phyloP scores from a whole-genome alignment of 495 filamentous ascomycete genomes.

The Penicillium simplicissimum region DNA sequence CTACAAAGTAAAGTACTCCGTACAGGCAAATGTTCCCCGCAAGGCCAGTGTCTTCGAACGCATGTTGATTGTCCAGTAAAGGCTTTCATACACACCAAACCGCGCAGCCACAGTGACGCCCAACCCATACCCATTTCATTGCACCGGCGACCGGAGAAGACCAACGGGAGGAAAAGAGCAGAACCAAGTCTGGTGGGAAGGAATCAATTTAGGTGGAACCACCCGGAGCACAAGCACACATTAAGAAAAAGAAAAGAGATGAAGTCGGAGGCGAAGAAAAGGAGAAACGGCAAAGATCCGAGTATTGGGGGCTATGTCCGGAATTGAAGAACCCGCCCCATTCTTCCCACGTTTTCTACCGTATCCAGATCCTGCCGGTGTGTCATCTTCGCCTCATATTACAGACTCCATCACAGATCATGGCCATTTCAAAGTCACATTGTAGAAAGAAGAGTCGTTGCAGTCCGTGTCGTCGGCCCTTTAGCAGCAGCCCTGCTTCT shows the following conservation, averaged over 20 bases:
- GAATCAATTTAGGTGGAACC: slow-evolving; percentile 39
- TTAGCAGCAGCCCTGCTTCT: slow-evolving; percentile 89
- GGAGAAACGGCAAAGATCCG: slow-evolving; percentile 30
- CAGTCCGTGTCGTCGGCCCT: slow-evolving; percentile 34
- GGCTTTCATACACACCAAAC: slow-evolving; percentile 28
- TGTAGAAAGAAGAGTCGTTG: slow-evolving; percentile 46
- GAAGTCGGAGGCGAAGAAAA: slow-evolving; percentile 22
- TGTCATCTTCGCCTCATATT: slow-evolving; percentile 44
- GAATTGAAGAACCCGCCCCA: slow-evolving; percentile 17
- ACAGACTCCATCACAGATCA: slow-evolving; percentile 45
- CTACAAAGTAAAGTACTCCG: too few species aligned
- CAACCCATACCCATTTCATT: slow-evolving; percentile 26
- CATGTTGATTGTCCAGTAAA: slow-evolving; percentile 26
- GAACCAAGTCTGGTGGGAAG: slow-evolving; percentile 24
- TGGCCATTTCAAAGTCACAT: slow-evolving; percentile 45
- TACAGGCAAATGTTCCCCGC: not conserved
- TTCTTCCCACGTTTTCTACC: slow-evolving; percentile 34
- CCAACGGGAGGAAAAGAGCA: slow-evolving; percentile 21
- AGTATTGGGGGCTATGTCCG: slow-evolving; percentile 28
- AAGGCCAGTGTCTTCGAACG: slow-evolving; percentile 3
- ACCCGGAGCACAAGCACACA: slow-evolving; percentile 26
- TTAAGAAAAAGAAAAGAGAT: slow-evolving; percentile 17
- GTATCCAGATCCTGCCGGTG: slow-evolving; percentile 43
- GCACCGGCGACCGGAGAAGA: slow-evolving; percentile 25
- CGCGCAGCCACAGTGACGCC: slow-evolving; percentile 30